Base-by-base conservation (phyloP, 2,329 filamentous ascomycete species). In the Ophiostoma himal-ulmi region DNA sequence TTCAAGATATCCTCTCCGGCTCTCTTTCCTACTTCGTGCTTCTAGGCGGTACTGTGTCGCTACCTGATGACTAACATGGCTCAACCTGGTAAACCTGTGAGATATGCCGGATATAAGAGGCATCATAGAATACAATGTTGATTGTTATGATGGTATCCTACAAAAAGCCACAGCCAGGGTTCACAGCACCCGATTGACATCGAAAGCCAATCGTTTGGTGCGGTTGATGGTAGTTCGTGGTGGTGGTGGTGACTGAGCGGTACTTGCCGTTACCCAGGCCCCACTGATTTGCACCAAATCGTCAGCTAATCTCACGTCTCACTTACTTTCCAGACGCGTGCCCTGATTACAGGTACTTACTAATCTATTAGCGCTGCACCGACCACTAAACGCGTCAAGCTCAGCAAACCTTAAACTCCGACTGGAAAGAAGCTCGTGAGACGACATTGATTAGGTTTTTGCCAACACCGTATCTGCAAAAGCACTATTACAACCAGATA, bases 371-470 rank as follows among this genome's bases (percentile, higher is more conserved):
- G 57, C 57, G 57, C 57, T 62, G 1, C 57, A 57, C 34, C 26
- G 22, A 62, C 57, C 57, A 62, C 57, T 62, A 67, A 44, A 52
- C 66, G 64, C 36, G 64, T 41, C 36, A 44, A 67, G 39, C 22
- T 57, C 8, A 36, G 37, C 48, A 17, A 62, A 13, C 52, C 66
- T 67, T 41, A 36, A 3, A 20, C 36, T 7, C 17, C 66, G 60
- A 26, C 69, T 26, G 52, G 8, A 22, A 30, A 30, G 54, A 20
- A 7, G 57, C 57, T 62, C 5, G 26, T 62, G 26, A 60, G 57
- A 62, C 57, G 26, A 62, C 57, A 62, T 62, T 14, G 13, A 62
- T 4, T 7, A 0, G 17, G 13, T 57, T 13, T 57, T 14, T 22
- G 52, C 52, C 22, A 57, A 26, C 8, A 26, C 8, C 14, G 10